Base-by-base conservation (phyloP, 2,329 filamentous ascomycete species). In the Xylariaceae sp. region DNA sequence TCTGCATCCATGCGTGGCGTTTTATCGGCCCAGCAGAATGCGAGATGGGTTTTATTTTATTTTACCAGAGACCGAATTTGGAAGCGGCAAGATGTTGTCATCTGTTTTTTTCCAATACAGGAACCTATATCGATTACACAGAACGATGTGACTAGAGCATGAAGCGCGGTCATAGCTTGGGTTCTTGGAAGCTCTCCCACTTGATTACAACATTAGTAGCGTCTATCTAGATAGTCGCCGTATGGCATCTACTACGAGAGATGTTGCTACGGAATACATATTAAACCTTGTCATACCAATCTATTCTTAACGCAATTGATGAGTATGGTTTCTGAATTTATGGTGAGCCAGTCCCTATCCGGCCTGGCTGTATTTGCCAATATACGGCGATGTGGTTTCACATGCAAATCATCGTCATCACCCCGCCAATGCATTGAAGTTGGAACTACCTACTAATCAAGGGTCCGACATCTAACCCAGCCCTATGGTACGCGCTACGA, bases 1-100 rank as follows among this genome's bases (percentile, higher is more conserved):
- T 66, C 62, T 64, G 68, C 69, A 71, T 71, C 14, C 61, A 64
- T 62, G 57, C 60, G 52, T 50, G 68, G 66, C 64, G 66, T 69
- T 66, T 57, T 59, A 50, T 59, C 48, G 58, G 55, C 60, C 61
- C 57, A 52, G 48, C 61, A 66, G 66, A 66, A 57, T 53, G 50
- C 56, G 61, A 60, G 48, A 64, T 47, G 50, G 60, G 47, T 46
- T 21, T 51, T 20, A 16, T 50, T 63, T 51, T 32, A 44, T 50
- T 61, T 50, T 41, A 20, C 14, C 6, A 16, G 14, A 37, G 5
- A 16, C 32, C 32, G 32, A 37, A 37, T 37, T 37, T 37, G 32
- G 23, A 37, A 37, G 6, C 32, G 14, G 32, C 32, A 10, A 10
- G 14, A 37, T 10, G 14, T 37, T 7, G 6, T 37, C 32, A 37